A percentile compares a stretch with the other conserved stretches of the same genome.
phyloP scores from a whole-genome alignment of 2,329 filamentous ascomycete species.

The Epichloe baconii region DNA sequence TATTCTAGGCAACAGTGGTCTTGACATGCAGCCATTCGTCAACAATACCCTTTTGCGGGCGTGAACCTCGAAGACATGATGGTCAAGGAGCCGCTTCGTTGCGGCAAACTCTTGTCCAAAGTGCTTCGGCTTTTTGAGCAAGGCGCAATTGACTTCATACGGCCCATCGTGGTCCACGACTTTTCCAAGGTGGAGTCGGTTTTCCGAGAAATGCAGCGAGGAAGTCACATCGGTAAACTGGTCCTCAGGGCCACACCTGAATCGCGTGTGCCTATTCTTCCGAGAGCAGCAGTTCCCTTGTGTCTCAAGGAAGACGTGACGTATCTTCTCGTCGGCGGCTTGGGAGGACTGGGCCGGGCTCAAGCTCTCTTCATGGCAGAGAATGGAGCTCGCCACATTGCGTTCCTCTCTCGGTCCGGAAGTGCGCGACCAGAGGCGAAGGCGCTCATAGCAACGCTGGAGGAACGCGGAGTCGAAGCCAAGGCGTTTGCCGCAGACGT shows the following conservation, averaged over 20 bases:
- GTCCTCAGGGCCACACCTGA: conserved; percentile 10
- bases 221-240: conserved; percentile 26
- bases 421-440: background rate
- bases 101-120: background rate
- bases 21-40: conserved; percentile 15
- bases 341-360: background rate
- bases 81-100: background rate
- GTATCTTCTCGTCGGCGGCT: background rate
- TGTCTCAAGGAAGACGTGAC: background rate
- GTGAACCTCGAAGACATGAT: conserved; percentile 3
- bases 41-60: background rate
- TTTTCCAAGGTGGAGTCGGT: conserved; percentile 17
- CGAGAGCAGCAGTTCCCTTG: background rate
- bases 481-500: background rate
- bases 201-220: conserved; percentile 23
- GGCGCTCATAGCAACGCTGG: background rate
- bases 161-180: conserved; percentile 1
- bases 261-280: background rate
- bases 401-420: background rate
- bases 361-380: background rate
- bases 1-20: conserved; percentile 14
- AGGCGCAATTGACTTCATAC: background rate
- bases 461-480: background rate
- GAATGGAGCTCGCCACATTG: background rate
- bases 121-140: background rate